Base-by-base conservation (phyloP, 1,139 yeast genomes). In the Nadsonia commutata region DNA sequence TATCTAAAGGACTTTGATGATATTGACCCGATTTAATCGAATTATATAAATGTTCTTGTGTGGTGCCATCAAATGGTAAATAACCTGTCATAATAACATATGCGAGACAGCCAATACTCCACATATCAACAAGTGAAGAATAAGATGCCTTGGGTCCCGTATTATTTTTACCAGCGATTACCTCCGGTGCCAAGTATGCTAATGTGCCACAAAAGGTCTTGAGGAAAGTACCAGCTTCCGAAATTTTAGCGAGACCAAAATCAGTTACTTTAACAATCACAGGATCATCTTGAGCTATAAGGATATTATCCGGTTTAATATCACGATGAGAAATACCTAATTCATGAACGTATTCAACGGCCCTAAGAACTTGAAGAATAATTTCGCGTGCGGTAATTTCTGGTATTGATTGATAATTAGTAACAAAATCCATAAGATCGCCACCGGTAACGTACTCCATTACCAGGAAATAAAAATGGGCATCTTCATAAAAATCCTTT, bases 401-500 rank as follows among this genome's bases (percentile, higher is more conserved):
- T 18, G 93, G 86, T 36, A 88, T 82, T 3, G 93, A 76, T 1
- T 96, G 96, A 60, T 83, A 81, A 2, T 88, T 84, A 0, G 94
- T 90, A 2, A 88, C 94, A 63, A 84, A 86, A 63, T 66, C 97
- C 98, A 90, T 90, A 47, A 90, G 66, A 59, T 90, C 98, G n/a
- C 98, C 98, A 8, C 96, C 96, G 1, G 94, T 80, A 18, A 90
- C 93, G 53, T 80, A 80, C 57, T 90, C 98, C 96, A 90, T 88
- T 3, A 90, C 88, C 49, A 90, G 68, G 58, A 84, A 90, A 59
- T 84, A 84, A 54, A 74, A 76, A 47, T 80, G 82, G 11, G 68
- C 64, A 57, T 88, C 96, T 57, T 86, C 95, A 57, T 78, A 86
- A 53, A 82, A 84, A 7, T 86, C 90, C 55, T 81, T 78, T 45